Conservation (phyloP, 345 rosid species). For the Gossypium turneri region DNA sequence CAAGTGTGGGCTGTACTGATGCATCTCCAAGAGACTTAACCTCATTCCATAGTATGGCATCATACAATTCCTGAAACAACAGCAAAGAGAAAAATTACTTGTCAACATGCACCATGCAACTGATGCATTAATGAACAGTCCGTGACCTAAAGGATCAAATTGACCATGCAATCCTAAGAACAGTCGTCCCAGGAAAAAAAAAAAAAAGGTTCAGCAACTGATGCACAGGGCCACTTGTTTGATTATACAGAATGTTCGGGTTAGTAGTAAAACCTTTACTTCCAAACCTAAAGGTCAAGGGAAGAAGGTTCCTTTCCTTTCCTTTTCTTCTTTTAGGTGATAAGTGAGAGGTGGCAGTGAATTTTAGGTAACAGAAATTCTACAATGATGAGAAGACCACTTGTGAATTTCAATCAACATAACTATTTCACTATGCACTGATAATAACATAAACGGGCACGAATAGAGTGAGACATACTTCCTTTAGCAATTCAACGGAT, state of each 20-base stretch:
- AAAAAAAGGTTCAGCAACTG: neutral
- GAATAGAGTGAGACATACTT: conserved; percentile 40
- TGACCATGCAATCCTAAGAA: neutral
- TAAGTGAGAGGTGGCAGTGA: neutral
- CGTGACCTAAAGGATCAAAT: neutral
- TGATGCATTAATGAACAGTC: neutral
- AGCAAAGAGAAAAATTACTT: conserved; percentile 9
- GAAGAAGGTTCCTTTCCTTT: neutral
- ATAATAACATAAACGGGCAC: neutral
- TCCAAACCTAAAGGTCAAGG: neutral
- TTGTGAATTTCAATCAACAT: neutral
- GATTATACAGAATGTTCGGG: neutral
- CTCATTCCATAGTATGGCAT: conserved; percentile 74
- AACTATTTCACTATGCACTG: neutral
- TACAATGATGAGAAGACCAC: neutral
- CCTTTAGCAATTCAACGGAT: conserved; percentile 75
- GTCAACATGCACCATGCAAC: neutral
- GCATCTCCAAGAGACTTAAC: conserved; percentile 66
- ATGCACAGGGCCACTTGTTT: neutral
- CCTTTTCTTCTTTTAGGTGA: neutral
- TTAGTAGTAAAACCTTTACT: neutral
- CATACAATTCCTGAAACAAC: conserved; percentile 67
- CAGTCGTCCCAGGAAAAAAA: neutral
- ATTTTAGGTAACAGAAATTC: neutral
- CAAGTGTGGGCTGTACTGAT: conserved; percentile 57